Evolutionary conservation across 1,139 yeast genomes (phyloP).

Genomic region (Martiniozyma asiatica): DNA sequence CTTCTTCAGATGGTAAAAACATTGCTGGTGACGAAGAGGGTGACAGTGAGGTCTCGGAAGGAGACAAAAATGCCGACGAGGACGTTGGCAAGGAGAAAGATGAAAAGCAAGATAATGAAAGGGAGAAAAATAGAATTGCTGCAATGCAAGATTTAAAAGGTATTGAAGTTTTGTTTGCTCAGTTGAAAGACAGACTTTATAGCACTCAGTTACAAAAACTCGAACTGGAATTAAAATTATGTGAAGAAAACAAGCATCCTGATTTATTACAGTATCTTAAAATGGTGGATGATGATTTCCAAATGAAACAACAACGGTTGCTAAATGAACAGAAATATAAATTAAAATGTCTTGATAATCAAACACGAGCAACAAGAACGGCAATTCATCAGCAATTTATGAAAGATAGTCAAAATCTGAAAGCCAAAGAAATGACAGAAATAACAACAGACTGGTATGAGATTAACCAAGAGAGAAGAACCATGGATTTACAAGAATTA

Average conservation of each 20-base stretch:
- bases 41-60: constrained; percentile 14
- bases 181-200: constrained; percentile 64
- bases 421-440: constrained; percentile 50
- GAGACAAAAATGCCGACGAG: constrained; percentile 14
- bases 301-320: constrained; percentile 55
- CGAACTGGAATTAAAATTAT: constrained; percentile 75
- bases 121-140: constrained; percentile 39
- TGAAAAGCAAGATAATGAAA: constrained; percentile 11
- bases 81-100: constrained; percentile 15
- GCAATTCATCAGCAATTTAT: constrained; percentile 77
- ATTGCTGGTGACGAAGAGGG: constrained; percentile 49
- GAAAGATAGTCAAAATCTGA: constrained; percentile 57
- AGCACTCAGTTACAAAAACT: constrained; percentile 64
- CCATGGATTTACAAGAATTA: constrained; percentile 56
- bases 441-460: constrained; percentile 90
- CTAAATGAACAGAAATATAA: constrained; percentile 61
- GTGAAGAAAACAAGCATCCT: constrained; percentile 86
- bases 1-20: constrained; percentile 16
- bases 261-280: constrained; percentile 51
- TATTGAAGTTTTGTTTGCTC: constrained; percentile 79
- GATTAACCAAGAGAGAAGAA: constrained; percentile 79
- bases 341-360: constrained; percentile 63
- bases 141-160: constrained; percentile 62
- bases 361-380: constrained; percentile 70
- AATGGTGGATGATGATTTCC: constrained; percentile 55